These are phyloP conservation scores for Aspergillus cavernicola DNA, from an alignment of 495 filamentous ascomycete genomes.

Conservation along the genomic window DNA sequence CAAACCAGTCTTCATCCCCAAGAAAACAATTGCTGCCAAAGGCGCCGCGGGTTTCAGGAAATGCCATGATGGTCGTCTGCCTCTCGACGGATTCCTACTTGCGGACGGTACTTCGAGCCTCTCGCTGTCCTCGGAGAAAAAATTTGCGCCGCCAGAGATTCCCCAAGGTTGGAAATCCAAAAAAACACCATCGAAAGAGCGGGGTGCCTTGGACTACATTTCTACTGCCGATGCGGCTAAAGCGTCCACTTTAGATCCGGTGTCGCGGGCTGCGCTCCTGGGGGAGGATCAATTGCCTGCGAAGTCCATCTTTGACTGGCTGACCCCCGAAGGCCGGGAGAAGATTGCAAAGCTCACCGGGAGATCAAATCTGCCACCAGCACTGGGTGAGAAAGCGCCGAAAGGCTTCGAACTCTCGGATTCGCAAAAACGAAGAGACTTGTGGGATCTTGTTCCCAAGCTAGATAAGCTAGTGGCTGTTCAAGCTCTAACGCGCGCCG, in stretches of 20 bases:
- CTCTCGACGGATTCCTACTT: conserved; percentile 81
- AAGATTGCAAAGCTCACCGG: conserved; percentile 73
- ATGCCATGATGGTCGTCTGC: conserved; percentile 85
- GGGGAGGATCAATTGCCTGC: conserved; percentile 80
- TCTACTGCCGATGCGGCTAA: conserved; percentile 74
- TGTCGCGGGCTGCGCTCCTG: conserved; percentile 72
- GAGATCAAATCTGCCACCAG: conserved; percentile 71
- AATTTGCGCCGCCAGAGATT: conserved; percentile 70
- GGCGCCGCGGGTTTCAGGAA: conserved; percentile 59
- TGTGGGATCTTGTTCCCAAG: conserved; percentile 65
- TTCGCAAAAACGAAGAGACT: conserved; percentile 53
- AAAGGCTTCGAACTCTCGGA: conserved; percentile 56
- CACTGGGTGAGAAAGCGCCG: conserved; percentile 66
- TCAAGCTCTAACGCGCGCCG: conserved; percentile 70
- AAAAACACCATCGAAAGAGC: conserved; percentile 43
- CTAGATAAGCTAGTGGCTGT: conserved; percentile 71
- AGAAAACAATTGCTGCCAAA: conserved; percentile 59
- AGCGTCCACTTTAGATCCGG: conserved; percentile 72
- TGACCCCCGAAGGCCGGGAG: conserved; percentile 76
- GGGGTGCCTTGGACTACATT: conserved; percentile 45
- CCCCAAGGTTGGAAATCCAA: conserved; percentile 74
- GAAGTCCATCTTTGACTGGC: conserved; percentile 94
- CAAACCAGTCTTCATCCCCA: conserved; percentile 76
- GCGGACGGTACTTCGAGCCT: conserved; percentile 55
- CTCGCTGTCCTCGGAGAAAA: conserved; percentile 51